Percentiles rank a stretch among this genome's conserved stretches.
Evolutionary conservation across 2,329 filamentous ascomycete genomes (phyloP).

Genomic region (Verticillium nubilum): DNA sequence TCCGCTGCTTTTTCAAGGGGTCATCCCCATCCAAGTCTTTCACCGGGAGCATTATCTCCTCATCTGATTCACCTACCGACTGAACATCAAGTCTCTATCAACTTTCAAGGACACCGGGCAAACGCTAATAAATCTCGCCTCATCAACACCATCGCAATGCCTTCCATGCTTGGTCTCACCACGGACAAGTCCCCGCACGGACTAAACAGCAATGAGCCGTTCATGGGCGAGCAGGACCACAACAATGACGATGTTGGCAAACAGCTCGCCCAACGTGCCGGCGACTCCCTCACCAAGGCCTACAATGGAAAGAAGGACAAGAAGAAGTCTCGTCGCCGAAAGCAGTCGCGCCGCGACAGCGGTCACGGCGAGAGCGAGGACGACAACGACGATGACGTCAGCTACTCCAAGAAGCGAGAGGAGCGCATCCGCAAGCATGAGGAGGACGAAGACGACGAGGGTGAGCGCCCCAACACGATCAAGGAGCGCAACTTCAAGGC

Average conservation of each 20-base stretch:
- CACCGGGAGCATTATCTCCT: not conserved
- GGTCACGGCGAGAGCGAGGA: slow-evolving; percentile 1
- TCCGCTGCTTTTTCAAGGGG: not conserved
- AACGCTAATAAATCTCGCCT: too few relatives aligned
- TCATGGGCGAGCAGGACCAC: slow-evolving; percentile 2
- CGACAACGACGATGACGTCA: slow-evolving; percentile 1
- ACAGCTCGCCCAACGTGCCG: slow-evolving; percentile 4
- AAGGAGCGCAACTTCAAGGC: slow-evolving; percentile 30
- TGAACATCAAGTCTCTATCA: too few relatives aligned
- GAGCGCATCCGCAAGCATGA: slow-evolving; percentile 28
- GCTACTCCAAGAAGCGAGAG: slow-evolving; percentile 22
- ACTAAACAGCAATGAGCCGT: slow-evolving; percentile 3
- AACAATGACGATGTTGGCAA: slow-evolving; percentile 1
- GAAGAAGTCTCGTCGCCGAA: not conserved
- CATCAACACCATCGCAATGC: slow-evolving; percentile 14
- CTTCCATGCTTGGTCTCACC: slow-evolving; percentile 25
- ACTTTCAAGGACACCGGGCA: too few relatives aligned
- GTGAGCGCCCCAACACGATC: slow-evolving; percentile 22
- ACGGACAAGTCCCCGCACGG: slow-evolving; percentile 17
- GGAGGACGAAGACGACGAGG: slow-evolving; percentile 3
- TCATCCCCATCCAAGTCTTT: not conserved
- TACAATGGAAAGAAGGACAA: not conserved
- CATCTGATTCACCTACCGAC: not conserved
- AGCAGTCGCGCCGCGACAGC: slow-evolving; percentile 2
- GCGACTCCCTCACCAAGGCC: not conserved